These are phyloP conservation scores for Chlamydomonas sp. DNA, from an alignment of 139 green algal species.

Conservation along the genomic window DNA sequence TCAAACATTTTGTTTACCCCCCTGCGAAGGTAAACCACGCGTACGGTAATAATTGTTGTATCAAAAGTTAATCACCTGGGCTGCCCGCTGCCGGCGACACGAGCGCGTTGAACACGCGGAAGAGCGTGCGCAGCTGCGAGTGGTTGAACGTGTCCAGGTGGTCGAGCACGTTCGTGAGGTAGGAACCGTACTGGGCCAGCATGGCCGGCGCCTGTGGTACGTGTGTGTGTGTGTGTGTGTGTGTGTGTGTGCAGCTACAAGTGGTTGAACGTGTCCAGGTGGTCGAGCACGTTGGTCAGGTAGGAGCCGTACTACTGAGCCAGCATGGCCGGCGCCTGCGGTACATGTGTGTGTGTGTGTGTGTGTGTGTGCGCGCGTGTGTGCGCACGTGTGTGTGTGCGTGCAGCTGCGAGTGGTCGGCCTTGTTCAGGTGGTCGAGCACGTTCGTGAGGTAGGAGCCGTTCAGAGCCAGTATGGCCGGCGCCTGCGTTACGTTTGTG, in stretches of 20 bases:
- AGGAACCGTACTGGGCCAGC: conserved; percentile 2
- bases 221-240: neutral
- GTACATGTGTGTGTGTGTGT: neutral
- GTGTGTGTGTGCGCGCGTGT: no score
- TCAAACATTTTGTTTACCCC: no score
- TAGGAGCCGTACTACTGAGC: neutral
- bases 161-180: conserved; percentile 4
- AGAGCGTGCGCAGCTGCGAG: no score
- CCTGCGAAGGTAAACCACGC: no score
- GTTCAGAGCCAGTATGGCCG: neutral
- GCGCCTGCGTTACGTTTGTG: no score
- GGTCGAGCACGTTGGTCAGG: conserved; percentile 5
- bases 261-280: conserved; percentile 10
- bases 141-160: conserved; percentile 5
- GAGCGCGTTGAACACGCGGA: no score
- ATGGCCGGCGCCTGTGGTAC: neutral
- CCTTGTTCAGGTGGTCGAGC: conserved; percentile 13
- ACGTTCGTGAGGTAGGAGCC: neutral
- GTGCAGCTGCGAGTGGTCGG: no score
- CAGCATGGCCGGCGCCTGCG: neutral
- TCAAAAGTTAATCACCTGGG: no score
- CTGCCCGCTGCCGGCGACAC: no score
- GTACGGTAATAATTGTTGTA: no score
- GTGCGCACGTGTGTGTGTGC: no score
- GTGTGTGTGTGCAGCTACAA: no score